Base-by-base conservation (phyloP, 1,139 yeast genomes). In the Sugiyamaella japonica region DNA sequence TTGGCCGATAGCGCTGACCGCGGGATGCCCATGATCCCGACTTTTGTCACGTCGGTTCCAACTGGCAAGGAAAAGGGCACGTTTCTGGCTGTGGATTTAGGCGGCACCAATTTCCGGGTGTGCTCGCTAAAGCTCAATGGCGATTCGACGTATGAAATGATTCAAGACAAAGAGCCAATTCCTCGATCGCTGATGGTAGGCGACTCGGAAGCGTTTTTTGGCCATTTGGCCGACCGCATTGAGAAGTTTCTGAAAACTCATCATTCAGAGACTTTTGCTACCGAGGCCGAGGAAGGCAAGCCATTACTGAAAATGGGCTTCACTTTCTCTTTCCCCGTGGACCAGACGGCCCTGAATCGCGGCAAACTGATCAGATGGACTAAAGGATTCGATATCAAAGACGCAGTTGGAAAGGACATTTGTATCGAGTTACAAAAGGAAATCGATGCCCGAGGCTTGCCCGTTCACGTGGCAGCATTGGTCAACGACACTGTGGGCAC, bases 401-500 rank as follows among this genome's bases (percentile, higher is more conserved):
- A 91, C 64, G 83, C 89, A 43, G 88, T 91, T 40, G 95, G 89
- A 52, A 75, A 84, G 68, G 97, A 91, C 67, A 85, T 91, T 44
- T 95, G 89, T 50, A 76, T 76, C 49, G 71, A 84, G 51, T 78
- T 89, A 61, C 98, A 91, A 72, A 69, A 71, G 7, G 86, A 87
- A 58, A 67, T 91, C 55, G 85, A 87, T 64, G 68, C 65, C 10
- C 76, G 80, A 55, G 73, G 77, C 0, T 74, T 82, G 40, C 87
- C 88, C 37, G 95, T 91, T 20, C 76, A 78, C 44, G 87, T 90
- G 40, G 90, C 87, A 13, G 98, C 98, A 0, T 78, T 91, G 59
- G 95, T 96, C 44, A 91, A 91, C 69, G 98, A 91, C 69, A 91
- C 98, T 1, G 96, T 89, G 15, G 98, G 98, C 41, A 90, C 97